Evolutionary conservation across 768 basidiomycete species (phyloP).

Genomic region (Cubamyces sp.): DNA sequence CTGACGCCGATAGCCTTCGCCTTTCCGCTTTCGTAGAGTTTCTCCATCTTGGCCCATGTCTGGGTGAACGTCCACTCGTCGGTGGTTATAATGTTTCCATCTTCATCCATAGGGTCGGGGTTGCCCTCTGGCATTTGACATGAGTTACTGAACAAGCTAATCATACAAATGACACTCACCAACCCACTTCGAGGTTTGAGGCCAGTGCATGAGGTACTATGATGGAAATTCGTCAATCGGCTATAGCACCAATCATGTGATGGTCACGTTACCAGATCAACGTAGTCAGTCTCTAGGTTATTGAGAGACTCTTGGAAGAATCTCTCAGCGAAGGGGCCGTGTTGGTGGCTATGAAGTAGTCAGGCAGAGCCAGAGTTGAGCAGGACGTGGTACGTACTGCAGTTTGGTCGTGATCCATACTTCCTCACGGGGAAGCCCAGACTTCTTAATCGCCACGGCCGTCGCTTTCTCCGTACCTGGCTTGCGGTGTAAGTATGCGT

Average conservation of each 20-base stretch:
- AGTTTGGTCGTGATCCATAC: constrained; percentile 71
- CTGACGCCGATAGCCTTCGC: constrained; percentile 59
- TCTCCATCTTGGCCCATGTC: constrained; percentile 56
- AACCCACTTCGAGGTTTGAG: constrained; percentile 41
- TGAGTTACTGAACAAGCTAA: neutral
- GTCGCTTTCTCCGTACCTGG: constrained; percentile 33
- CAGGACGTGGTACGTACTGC: constrained; percentile 18
- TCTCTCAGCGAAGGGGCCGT: constrained; percentile 31
- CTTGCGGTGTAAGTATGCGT: neutral
- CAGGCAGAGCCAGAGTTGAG: too few relatives aligned
- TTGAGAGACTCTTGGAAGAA: constrained; percentile 36
- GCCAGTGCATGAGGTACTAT: constrained; percentile 58
- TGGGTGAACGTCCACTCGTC: constrained; percentile 39
- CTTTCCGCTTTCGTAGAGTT: constrained; percentile 49
- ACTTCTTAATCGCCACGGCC: constrained; percentile 41
- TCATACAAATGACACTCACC: constrained; percentile 27
- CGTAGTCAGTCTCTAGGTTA: constrained; percentile 36
- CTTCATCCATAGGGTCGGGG: constrained; percentile 36
- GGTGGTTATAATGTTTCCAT: constrained; percentile 40
- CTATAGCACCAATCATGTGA: neutral
- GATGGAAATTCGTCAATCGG: neutral
- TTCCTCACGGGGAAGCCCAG: constrained; percentile 62
- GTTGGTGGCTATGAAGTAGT: constrained; percentile 42
- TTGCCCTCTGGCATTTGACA: constrained; percentile 23
- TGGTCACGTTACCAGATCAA: constrained; percentile 31